phyloP scores from a whole-genome alignment of 176 grass and related monocot species.

The Phragmites australis region DNA sequence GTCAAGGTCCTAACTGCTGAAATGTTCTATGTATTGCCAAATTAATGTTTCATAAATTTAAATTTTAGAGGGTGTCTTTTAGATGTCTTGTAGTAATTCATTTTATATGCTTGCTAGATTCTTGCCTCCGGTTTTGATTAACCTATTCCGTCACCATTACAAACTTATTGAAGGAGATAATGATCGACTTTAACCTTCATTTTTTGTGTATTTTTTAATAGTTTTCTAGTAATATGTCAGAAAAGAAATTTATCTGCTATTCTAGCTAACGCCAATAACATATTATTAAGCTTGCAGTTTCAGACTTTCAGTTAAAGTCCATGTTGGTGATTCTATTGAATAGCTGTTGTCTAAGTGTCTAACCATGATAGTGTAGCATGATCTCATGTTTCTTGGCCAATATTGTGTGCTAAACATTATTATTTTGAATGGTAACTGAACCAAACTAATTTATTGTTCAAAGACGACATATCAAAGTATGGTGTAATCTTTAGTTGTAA shows the following conservation, averaged over 20 bases:
- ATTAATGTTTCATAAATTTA: neutral
- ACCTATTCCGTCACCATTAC: neutral
- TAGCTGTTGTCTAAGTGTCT: slow-evolving; percentile 14
- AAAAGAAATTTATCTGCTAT: neutral
- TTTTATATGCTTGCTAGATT: neutral
- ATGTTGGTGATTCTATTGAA: slow-evolving; percentile 23
- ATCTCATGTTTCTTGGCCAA: neutral
- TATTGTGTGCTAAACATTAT: slow-evolving; percentile 13
- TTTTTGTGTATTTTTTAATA: neutral
- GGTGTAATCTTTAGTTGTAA: neutral
- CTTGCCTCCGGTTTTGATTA: neutral
- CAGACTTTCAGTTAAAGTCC: neutral
- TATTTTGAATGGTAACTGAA: slow-evolving; percentile 18
- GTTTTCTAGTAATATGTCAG: neutral
- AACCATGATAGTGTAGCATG: neutral
- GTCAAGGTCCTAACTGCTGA: neutral
- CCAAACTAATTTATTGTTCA: neutral
- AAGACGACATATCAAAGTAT: slow-evolving; percentile 10
- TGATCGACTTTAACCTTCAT: neutral
- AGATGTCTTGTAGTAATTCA: slow-evolving; percentile 2
- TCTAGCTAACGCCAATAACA: neutral
- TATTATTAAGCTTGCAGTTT: neutral
- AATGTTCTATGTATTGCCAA: neutral
- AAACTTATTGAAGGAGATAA: neutral
- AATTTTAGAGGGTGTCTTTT: neutral